Percentiles rank a stretch among this genome's conserved stretches.
These are phyloP conservation scores for Leccinellum albellum DNA, from an alignment of 768 basidiomycete genomes.

Conservation along the genomic window DNA sequence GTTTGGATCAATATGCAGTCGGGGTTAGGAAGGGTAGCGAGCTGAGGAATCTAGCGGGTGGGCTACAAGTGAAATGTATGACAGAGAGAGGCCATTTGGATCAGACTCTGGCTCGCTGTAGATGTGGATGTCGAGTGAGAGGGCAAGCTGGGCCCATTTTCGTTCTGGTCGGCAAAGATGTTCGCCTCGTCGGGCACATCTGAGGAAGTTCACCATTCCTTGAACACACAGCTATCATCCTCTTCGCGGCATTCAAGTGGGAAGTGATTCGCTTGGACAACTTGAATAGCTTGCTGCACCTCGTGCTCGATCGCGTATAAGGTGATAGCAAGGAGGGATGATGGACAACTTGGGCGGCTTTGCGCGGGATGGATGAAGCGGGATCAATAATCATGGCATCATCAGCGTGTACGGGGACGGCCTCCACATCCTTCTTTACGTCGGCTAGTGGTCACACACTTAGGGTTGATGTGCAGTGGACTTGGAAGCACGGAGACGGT, in stretches of 20 bases:
- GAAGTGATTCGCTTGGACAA: slow-evolving; percentile 31
- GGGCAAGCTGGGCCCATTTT: slow-evolving; percentile 33
- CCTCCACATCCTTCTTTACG: slow-evolving; percentile 26
- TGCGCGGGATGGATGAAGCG: slow-evolving; percentile 24
- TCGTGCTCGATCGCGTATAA: slow-evolving; percentile 26
- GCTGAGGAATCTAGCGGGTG: slow-evolving; percentile 36
- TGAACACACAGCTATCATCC: slow-evolving; percentile 57
- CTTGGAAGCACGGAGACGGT: too few species aligned
- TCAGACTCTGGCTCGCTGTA: slow-evolving; percentile 60
- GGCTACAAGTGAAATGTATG: too few species aligned
- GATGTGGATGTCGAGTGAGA: slow-evolving; percentile 37
- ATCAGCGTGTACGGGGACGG: slow-evolving; percentile 35
- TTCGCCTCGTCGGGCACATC: slow-evolving; percentile 45
- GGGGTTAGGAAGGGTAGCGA: slow-evolving; percentile 73
- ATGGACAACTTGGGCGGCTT: neutral
- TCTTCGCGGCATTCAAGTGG: slow-evolving; percentile 38
- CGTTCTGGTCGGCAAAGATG: slow-evolving; percentile 43
- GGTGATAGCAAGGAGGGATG: slow-evolving; percentile 25
- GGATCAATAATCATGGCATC: slow-evolving; percentile 53
- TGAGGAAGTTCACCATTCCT: slow-evolving; percentile 76
- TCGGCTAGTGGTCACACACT: slow-evolving; percentile 24
- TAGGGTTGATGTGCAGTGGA: slow-evolving; percentile 9
- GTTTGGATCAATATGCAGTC: slow-evolving; percentile 83
- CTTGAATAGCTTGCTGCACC: too few species aligned
- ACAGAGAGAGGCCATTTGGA: slow-evolving; percentile 43